These are phyloP conservation scores for Schizophyllum commune DNA, from an alignment of 1,284 basidiomycete species.

Conservation along the genomic window DNA sequence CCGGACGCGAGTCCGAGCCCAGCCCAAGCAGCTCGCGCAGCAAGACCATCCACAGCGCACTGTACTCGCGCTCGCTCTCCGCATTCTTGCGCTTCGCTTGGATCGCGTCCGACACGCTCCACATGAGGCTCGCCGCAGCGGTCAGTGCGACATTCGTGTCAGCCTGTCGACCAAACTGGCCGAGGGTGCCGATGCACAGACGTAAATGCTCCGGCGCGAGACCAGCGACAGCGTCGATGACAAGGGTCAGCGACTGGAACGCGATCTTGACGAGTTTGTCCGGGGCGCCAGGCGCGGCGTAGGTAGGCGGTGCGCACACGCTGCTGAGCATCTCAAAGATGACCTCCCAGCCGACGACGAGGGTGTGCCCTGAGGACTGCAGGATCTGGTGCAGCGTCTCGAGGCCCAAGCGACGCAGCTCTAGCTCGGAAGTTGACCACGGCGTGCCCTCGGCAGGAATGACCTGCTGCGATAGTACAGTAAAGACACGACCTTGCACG, in stretches of 20 bases:
- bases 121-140: constrained; percentile 81
- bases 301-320: constrained; percentile 55
- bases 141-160: constrained; percentile 96
- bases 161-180: constrained; percentile 83
- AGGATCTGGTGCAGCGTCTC: constrained; percentile 87
- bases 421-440: constrained; percentile 49
- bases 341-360: constrained; percentile 86
- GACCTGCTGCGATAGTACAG: constrained; percentile 77
- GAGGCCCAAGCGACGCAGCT: constrained; percentile 80
- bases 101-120: constrained; percentile 91
- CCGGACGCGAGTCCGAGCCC: constrained; percentile 75
- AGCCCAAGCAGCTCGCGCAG: constrained; percentile 78
- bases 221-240: constrained; percentile 86
- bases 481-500: constrained; percentile 77
- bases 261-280: constrained; percentile 78
- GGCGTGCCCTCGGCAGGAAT: constrained; percentile 32
- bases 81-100: constrained; percentile 68
- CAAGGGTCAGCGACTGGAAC: constrained; percentile 89
- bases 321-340: constrained; percentile 88
- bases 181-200: constrained; percentile 83
- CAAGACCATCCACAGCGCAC: constrained; percentile 87
- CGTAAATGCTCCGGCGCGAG: constrained; percentile 77
- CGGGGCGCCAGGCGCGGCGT: constrained; percentile 29
- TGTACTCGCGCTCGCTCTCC: constrained; percentile 64
- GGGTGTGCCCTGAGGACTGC: constrained; percentile 85